Base-by-base conservation (phyloP, 2,329 filamentous ascomycete genomes). In the Domatiomyces globalis region DNA sequence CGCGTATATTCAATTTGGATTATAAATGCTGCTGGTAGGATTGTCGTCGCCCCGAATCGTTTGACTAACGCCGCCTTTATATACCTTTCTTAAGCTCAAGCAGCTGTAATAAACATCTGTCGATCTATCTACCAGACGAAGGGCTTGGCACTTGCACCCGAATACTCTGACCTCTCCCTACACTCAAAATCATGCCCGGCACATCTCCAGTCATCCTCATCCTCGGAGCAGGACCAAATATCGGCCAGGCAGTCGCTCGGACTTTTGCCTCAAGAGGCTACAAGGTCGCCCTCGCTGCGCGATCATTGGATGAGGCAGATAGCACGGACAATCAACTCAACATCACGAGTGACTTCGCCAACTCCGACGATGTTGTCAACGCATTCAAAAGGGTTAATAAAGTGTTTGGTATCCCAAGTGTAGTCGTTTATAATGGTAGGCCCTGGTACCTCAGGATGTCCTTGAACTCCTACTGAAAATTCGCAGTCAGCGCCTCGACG, bases 341-440 rank as follows among this genome's bases (percentile, higher is more conserved):
- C 46, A 62, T 70, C 45, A 50, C 51, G 22, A 58, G 53, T 46
- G 69, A 72, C 53, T 60, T 71, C 15, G 49, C 59, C 2, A 54
- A 68, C 5, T 56, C 67, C 1, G 51, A 60, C 4, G 57, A 58
- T 20, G 61, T 75, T 1, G 51, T 56, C 5, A 51, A 51, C 2
- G 60, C 64, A 2, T 75, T 75, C 55, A 51, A 58, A 0, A 63
- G 65, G 54, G 68, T 72, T 1, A 67, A 66, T 43, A 48, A 53
- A 46, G 39, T 51, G 19, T 57, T 69, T 9, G 60, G 61, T 61
- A 15, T 70, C 71, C 12, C 56, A 27, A 58, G 57, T 33, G 57
- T 59, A 4, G 61, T 65, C 18, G 51, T 63, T n/a, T 62, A 63
- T 54, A 59, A 63, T 57, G 61, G 62, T 65, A 49, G 54, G 55